Evolutionary conservation across 345 rosid species (phyloP).

Genomic region (Physaria fendleri): DNA sequence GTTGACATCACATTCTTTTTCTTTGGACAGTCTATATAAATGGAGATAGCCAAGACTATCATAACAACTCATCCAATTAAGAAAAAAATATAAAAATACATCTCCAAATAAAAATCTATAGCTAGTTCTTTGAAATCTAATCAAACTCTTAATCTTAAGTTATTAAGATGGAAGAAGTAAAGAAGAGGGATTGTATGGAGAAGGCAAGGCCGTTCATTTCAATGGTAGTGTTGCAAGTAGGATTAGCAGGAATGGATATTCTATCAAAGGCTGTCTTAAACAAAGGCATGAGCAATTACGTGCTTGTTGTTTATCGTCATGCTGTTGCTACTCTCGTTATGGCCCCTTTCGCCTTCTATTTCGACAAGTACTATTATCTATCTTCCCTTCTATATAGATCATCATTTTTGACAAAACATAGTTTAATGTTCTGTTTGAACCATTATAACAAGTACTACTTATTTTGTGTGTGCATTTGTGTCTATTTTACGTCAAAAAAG

Average conservation of each 20-base stretch:
- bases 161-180: conserved; percentile 10
- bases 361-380: conserved; percentile 44
- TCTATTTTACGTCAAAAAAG: not conserved
- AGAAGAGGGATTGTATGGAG: conserved; percentile 21
- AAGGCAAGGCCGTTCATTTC: conserved; percentile 58
- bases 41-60: conserved; percentile 17
- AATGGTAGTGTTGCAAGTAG: conserved; percentile 70
- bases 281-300: conserved; percentile 81
- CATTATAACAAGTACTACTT: no score
- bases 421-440: not conserved
- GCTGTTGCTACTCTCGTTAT: conserved; percentile 70
- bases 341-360: conserved; percentile 61
- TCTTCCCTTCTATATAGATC: not conserved
- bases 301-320: conserved; percentile 80
- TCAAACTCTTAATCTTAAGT: not conserved
- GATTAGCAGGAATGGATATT: conserved; percentile 84
- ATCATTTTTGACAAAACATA: not conserved
- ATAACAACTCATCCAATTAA: conserved; percentile 11
- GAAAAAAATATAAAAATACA: not conserved
- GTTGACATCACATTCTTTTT: conserved; percentile 16
- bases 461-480: not conserved
- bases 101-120: not conserved
- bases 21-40: conserved; percentile 24
- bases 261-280: conserved; percentile 71
- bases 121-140: not conserved